phyloP scores from a whole-genome alignment of 345 rosid genomes.

The Eucalyptus regnans region DNA sequence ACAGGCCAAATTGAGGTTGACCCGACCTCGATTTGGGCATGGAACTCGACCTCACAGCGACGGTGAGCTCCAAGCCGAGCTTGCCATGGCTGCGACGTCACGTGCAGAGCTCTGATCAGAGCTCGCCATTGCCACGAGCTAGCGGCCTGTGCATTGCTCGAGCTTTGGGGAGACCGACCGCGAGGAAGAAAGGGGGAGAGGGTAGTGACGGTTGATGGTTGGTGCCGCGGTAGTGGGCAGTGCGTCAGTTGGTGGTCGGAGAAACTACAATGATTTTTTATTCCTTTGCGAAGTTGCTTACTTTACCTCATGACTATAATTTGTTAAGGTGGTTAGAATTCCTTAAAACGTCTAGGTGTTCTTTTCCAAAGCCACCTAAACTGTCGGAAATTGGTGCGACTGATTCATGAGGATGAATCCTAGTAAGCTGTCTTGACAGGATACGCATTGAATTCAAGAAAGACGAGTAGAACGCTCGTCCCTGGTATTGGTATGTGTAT shows the following conservation, averaged over 20 bases:
- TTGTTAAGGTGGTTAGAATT: too few species aligned
- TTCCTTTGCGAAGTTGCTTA: not conserved
- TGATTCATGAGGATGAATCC: not conserved
- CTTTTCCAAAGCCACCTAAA: not conserved
- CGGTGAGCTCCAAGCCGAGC: not conserved
- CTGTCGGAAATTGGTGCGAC: not conserved
- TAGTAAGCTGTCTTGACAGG: not conserved
- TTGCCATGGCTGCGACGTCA: not conserved
- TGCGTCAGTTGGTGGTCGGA: not conserved
- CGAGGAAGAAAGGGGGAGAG: not conserved
- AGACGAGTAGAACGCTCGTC: not conserved
- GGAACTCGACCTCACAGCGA: not conserved
- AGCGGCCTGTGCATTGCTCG: not conserved
- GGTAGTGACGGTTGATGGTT: not conserved
- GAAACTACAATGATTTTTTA: too few species aligned
- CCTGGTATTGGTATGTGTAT: not conserved
- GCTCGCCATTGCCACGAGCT: not conserved
- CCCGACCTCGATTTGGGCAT: not conserved
- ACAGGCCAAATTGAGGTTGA: not conserved
- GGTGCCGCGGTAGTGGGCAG: not conserved
- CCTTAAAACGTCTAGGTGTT: rapidly evolving
- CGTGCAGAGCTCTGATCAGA: not conserved
- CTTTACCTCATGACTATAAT: not conserved
- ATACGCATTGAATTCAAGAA: not conserved
- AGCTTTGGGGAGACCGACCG: not conserved